Percentiles rank a stretch among this genome's conserved stretches.
Conservation (phyloP, 2,329 filamentous ascomycete genomes). For the Botryosphaeria dothidea region DNA sequence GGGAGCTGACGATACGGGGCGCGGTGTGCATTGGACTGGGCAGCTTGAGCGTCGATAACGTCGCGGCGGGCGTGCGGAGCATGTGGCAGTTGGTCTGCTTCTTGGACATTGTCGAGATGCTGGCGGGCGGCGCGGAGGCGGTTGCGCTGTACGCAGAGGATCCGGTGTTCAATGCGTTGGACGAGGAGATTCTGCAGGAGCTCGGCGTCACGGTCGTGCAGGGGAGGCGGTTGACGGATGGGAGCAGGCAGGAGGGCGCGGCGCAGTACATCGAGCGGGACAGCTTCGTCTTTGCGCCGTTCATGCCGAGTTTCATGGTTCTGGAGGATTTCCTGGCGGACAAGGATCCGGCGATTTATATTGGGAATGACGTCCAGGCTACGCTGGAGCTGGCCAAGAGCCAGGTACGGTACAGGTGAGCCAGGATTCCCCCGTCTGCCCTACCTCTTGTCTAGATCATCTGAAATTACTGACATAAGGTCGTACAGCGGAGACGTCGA, state of each 20-base stretch:
- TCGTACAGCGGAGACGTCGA: not conserved
- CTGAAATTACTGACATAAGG: not conserved
- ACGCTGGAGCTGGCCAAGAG: conserved; percentile 18
- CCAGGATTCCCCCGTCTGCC: not conserved
- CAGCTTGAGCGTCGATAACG: conserved; percentile 22
- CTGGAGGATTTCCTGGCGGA: conserved; percentile 32
- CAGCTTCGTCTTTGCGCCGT: conserved; percentile 37
- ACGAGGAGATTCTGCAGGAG: conserved; percentile 29
- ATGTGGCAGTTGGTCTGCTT: conserved; percentile 42
- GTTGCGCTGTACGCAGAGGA: conserved; percentile 35
- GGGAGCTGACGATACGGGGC: conserved; percentile 17
- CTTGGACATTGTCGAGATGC: conserved; percentile 26
- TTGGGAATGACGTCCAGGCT: conserved; percentile 39
- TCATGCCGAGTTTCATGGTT: conserved; percentile 38
- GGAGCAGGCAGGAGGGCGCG: not conserved
- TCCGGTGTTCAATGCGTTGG: conserved; percentile 35
- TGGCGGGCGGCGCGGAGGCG: conserved; percentile 13
- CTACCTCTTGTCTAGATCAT: not conserved
- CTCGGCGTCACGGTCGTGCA: conserved; percentile 27
- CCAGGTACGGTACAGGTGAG: conserved; percentile 6
- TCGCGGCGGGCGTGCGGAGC: conserved; percentile 10
- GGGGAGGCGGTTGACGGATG: conserved; percentile 22
- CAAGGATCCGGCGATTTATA: conserved; percentile 34
- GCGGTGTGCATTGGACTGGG: conserved; percentile 36
- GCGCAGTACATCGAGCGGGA: conserved; percentile 24